These are phyloP conservation scores for Physcomitrium patens DNA, from an alignment of 225 moss, liverwort and hornwort species.

Conservation along the genomic window DNA sequence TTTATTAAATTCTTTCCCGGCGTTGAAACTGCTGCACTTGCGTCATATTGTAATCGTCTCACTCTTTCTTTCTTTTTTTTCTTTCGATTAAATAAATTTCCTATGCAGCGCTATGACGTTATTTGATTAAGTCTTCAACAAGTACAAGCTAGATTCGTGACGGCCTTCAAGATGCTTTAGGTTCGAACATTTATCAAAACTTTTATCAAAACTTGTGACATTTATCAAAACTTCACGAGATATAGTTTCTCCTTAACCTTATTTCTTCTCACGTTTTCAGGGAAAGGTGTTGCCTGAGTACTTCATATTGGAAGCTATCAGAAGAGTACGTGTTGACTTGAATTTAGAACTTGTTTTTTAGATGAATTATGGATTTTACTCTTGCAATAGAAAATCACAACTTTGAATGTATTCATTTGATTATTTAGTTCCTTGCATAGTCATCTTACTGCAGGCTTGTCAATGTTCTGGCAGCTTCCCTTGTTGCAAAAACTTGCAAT, in stretches of 20 bases:
- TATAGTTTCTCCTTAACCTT: neutral
- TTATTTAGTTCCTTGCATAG: neutral
- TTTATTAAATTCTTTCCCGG: constrained; percentile 53
- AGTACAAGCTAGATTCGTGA: constrained; percentile 1
- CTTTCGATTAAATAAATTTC: neutral
- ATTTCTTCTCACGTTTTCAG: constrained; percentile 41
- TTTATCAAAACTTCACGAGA: neutral
- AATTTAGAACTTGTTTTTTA: neutral
- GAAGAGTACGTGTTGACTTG: constrained; percentile 35
- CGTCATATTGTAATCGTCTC: constrained; percentile 61
- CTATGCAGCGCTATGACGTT: too few relatives aligned
- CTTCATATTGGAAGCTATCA: constrained; percentile 47
- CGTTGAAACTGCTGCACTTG: constrained; percentile 59
- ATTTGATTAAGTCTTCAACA: too few relatives aligned
- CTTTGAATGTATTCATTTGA: neutral
- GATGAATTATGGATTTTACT: neutral
- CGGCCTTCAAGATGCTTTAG: neutral
- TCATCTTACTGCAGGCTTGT: constrained; percentile 4
- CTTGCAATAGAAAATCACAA: neutral
- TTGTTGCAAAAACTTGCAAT: constrained; percentile 64
- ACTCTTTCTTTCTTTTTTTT: neutral
- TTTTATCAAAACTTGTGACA: too few relatives aligned
- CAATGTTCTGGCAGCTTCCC: constrained; percentile 53
- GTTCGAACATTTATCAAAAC: neutral
- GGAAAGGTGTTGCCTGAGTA: constrained; percentile 64